These are phyloP conservation scores for Hypoxylon sp. DNA, from an alignment of 2,329 filamentous ascomycete species.

Conservation along the genomic window DNA sequence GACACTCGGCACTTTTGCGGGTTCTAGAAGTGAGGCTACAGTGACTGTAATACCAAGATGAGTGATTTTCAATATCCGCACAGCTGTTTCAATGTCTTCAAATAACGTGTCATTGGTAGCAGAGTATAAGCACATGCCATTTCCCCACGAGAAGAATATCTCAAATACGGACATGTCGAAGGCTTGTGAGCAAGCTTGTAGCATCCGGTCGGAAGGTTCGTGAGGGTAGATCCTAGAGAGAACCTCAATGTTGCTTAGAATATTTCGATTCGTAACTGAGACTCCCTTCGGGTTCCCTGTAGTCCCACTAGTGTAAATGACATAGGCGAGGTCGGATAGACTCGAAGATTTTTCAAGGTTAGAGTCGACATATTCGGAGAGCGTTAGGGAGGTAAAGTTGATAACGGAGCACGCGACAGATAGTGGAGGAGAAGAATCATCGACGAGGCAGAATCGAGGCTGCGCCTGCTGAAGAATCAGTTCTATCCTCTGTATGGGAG, in stretches of 20 bases:
- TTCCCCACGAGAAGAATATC: conserved; percentile 87
- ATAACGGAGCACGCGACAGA: conserved; percentile 48
- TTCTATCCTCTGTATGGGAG: conserved; percentile 72
- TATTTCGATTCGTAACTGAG: conserved; percentile 80
- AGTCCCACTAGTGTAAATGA: conserved; percentile 87
- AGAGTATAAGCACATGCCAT: conserved; percentile 83
- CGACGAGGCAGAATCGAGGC: conserved; percentile 63
- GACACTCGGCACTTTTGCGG: conserved; percentile 77
- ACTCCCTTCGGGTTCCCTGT: conserved; percentile 87
- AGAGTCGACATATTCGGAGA: conserved; percentile 52
- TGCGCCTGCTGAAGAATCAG: conserved; percentile 75
- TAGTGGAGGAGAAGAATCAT: conserved; percentile 49
- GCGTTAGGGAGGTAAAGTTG: conserved; percentile 53
- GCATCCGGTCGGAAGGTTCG: conserved; percentile 68
- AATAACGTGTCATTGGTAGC: conserved; percentile 82
- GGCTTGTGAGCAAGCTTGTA: conserved; percentile 87
- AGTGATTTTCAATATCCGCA: conserved; percentile 75
- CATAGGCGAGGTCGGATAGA: conserved; percentile 75
- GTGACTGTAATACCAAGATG: conserved; percentile 91
- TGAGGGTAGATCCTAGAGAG: conserved; percentile 77
- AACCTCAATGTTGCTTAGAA: conserved; percentile 80
- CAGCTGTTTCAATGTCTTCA: conserved; percentile 77
- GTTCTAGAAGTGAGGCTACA: conserved; percentile 81
- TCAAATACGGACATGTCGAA: conserved; percentile 94
- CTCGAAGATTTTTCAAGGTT: conserved; percentile 60